Evolutionary conservation across 2,329 filamentous ascomycete species (phyloP), one percentile per base, ranked within the genome.

Genomic region (Didymella sp.): DNA sequence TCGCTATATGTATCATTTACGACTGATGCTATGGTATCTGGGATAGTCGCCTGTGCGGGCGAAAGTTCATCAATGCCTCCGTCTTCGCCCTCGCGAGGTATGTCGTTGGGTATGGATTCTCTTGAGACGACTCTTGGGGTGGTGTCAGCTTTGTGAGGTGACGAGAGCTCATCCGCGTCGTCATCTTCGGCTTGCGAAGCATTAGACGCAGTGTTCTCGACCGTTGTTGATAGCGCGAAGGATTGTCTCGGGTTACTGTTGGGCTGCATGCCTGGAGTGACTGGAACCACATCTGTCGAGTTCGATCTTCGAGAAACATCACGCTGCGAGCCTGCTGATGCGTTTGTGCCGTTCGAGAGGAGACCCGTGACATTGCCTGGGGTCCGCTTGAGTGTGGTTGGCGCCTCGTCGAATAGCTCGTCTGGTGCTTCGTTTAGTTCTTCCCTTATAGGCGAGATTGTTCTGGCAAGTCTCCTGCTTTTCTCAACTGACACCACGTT

Each of bases 141-240:
- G 4, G 41, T 40, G 1, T 41, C 41, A 21, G 58, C 57, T 6
- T 38, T 37, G 13, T 63, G 53, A 37, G 61, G 59, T 9, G 70
- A 68, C 5, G 70, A 69, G 12, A 73, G 55, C 46, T 73, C 71
- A 44, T 73, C 72, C 22, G 68, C 70, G 41, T 63, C 68, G 4
- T 69, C 68, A 3, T 68, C 68, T 12, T 47, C 67, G 22, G 48
- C 53, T 43, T 55, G 56, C 2, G 46, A 56, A 24, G 56, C 57
- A 33, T 35, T 56, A 8, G 67, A 63, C 3, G 62, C 70, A 5
- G 62, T 58, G 31, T 59, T 58, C 13, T 59, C 51, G 11, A 59
- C 30, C 3, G 50, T 49, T 41, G 48, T 59, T 11, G 54, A 66
- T 17, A 61, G 49, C 7, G 61, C 57, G 8, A 63, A 64, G 2